Evolutionary conservation across 2,329 filamentous ascomycete species (phyloP).

Genomic region (Trichoderma breve): DNA sequence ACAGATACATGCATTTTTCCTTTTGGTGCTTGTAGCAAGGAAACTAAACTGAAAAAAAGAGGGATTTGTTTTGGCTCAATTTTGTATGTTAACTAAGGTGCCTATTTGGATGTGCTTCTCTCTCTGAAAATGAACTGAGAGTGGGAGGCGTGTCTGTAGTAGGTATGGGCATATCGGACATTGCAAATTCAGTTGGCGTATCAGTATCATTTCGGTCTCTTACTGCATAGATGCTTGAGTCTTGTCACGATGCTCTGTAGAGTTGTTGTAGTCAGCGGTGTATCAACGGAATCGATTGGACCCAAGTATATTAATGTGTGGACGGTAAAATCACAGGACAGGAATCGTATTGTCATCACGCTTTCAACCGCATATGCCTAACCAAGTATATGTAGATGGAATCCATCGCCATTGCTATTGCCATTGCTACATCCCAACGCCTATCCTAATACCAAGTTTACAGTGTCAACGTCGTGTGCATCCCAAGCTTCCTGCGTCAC

Average conservation of each 20-base stretch:
- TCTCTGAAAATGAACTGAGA: neutral
- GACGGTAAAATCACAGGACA: neutral
- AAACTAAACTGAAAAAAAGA: neutral
- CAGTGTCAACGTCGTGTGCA: neutral
- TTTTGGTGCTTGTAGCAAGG: neutral
- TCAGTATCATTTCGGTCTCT: neutral
- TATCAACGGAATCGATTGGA: neutral
- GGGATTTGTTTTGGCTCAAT: neutral
- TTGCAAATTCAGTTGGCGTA: constrained; percentile 12
- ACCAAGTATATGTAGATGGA: too few relatives aligned
- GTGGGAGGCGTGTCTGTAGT: neutral
- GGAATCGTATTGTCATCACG: neutral
- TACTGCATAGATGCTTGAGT: neutral
- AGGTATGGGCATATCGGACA: constrained; percentile 1
- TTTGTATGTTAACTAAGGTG: neutral
- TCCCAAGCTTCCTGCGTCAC: neutral
- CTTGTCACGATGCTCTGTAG: neutral
- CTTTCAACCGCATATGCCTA: neutral
- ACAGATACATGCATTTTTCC: neutral
- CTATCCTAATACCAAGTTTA: neutral
- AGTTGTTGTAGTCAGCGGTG: neutral
- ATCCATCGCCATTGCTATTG: too few relatives aligned
- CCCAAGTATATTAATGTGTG: neutral
- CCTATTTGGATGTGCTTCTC: neutral
- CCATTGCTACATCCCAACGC: neutral